Conservation (phyloP, 257 asterid species). For the Penstemon eatonii region DNA sequence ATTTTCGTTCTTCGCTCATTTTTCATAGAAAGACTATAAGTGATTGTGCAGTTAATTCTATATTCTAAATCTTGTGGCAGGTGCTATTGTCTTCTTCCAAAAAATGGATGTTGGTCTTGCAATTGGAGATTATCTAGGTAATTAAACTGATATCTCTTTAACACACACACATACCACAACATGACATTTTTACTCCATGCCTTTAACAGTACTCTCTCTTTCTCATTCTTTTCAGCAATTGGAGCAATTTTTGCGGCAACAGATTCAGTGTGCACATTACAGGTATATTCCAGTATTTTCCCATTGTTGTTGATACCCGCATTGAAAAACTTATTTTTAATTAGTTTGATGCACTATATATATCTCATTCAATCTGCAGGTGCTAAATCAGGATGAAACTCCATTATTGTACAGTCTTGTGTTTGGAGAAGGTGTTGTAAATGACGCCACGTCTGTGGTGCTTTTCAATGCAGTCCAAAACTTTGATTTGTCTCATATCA, state of each 20-base stretch:
- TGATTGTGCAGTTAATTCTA: slow-evolving; percentile 20
- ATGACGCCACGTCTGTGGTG: slow-evolving; percentile 97
- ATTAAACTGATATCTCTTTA: background rate
- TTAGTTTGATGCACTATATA: slow-evolving; percentile 25
- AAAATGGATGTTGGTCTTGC: slow-evolving; percentile 68
- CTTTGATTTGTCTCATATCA: slow-evolving; percentile 83
- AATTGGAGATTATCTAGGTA: slow-evolving; percentile 94
- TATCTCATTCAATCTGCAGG: slow-evolving; percentile 45
- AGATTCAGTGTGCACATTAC: slow-evolving; percentile 99
- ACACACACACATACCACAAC: slow-evolving; percentile 14
- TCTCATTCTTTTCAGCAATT: slow-evolving; percentile 57
- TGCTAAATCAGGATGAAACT: slow-evolving; percentile 95
- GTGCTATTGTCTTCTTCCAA: slow-evolving; percentile 64
- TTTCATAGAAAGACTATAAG: slow-evolving; percentile 13
- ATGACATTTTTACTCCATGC: slow-evolving; percentile 15
- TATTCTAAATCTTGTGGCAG: slow-evolving; percentile 45
- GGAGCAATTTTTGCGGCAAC: slow-evolving; percentile 99
- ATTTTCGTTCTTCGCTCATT: slow-evolving; percentile 13
- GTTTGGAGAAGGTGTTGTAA: slow-evolving; percentile 98
- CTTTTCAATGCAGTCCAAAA: slow-evolving; percentile 92
- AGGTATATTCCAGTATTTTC: slow-evolving; percentile 45
- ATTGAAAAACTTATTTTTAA: slow-evolving; percentile 18
- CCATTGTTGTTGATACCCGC: slow-evolving; percentile 12
- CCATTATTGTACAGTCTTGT: slow-evolving; percentile 96
- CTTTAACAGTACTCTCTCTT: slow-evolving; percentile 16